A percentile compares a stretch with the other conserved stretches of the same genome.
These are phyloP conservation scores for Volvox africanus DNA, from an alignment of 139 green algal species.

Conservation along the genomic window DNA sequence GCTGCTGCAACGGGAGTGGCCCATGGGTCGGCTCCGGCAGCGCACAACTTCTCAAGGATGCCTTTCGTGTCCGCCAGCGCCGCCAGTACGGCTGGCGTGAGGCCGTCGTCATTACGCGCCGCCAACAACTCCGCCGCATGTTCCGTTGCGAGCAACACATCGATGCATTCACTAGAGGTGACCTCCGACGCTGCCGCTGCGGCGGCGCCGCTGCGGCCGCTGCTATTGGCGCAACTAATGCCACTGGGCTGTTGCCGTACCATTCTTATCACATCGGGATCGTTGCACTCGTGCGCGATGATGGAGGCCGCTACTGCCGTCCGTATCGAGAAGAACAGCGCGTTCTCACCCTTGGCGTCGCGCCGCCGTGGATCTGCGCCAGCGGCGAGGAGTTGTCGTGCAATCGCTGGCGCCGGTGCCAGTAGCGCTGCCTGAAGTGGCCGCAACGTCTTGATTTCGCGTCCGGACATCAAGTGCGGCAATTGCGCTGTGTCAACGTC, in stretches of 20 bases:
- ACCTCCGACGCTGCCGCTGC: not conserved
- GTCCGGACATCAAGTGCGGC: not conserved
- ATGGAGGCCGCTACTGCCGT: not conserved
- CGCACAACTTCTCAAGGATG: not conserved
- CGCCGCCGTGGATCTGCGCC: conserved; percentile 4
- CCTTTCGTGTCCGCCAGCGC: not conserved
- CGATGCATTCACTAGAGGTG: not conserved
- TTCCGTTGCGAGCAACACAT: not conserved
- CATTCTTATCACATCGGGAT: not conserved
- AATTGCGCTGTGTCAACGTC: not conserved
- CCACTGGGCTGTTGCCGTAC: not conserved
- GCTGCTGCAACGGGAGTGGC: not conserved
- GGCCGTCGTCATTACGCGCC: not conserved
- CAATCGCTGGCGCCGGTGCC: conserved; percentile 5
- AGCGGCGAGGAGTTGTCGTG: not conserved
- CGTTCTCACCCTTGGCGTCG: conserved; percentile 12
- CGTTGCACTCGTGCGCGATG: not conserved
- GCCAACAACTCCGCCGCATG: not conserved
- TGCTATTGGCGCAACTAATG: not conserved
- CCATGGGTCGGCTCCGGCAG: conserved; percentile 7
- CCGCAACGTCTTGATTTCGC: not conserved
- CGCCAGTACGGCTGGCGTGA: conserved; percentile 20
- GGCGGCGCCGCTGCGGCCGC: not conserved
- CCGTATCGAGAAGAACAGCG: conserved; percentile 9
- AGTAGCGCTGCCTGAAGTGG: conserved; percentile 30